These are phyloP conservation scores for Pedinophyceae sp. DNA, from an alignment of 139 green algal genomes.

Conservation along the genomic window DNA sequence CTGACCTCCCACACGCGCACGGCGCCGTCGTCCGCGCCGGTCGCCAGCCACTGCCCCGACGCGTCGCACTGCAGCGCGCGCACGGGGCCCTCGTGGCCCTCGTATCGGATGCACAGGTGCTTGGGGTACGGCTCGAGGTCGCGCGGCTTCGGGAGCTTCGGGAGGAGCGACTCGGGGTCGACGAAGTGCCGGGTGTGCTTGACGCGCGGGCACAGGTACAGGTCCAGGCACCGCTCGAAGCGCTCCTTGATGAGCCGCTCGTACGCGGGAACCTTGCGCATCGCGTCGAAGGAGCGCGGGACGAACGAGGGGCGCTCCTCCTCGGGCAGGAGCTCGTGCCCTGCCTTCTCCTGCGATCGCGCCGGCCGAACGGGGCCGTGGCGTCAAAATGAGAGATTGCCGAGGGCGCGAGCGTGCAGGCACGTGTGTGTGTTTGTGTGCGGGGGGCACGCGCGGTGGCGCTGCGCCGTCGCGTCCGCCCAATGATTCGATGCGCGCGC, in stretches of 20 bases:
- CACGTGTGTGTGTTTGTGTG: neutral
- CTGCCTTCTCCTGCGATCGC: constrained; percentile 66
- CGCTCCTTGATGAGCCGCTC: constrained; percentile 76
- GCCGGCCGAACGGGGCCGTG: too few species aligned
- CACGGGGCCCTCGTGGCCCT: constrained; percentile 62
- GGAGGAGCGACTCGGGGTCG: constrained; percentile 66
- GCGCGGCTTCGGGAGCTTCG: constrained; percentile 77
- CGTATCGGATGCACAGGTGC: constrained; percentile 47
- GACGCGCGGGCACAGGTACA: constrained; percentile 88
- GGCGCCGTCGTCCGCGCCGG: constrained; percentile 42
- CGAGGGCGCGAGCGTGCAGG: neutral
- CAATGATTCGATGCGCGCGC: too few species aligned
- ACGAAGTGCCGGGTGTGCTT: constrained; percentile 53
- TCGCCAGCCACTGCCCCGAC: constrained; percentile 69
- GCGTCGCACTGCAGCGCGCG: constrained; percentile 37
- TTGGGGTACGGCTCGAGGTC: constrained; percentile 89
- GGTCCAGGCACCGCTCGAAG: constrained; percentile 96
- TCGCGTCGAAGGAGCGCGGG: constrained; percentile 37
- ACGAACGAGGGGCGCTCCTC: constrained; percentile 55
- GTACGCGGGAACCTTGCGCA: constrained; percentile 70
- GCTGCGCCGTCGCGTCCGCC: too few species aligned
- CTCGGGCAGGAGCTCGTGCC: constrained; percentile 41
- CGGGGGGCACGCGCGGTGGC: neutral
- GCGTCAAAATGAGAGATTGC: neutral
- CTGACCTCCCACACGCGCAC: constrained; percentile 76